Conservation (phyloP, 768 basidiomycete species). For the Dictyophora rubrovolvata region DNA sequence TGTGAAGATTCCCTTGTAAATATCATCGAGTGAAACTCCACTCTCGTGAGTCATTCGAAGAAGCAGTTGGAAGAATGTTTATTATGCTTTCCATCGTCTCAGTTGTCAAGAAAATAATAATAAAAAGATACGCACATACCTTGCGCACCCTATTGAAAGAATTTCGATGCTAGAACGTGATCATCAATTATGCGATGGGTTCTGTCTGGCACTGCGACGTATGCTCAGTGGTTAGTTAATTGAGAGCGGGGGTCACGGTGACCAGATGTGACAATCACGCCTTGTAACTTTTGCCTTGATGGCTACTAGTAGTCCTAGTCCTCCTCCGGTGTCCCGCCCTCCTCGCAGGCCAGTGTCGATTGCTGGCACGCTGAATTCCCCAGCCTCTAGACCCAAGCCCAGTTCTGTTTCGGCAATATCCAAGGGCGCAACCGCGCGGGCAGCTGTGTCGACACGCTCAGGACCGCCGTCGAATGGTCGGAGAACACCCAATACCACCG, state of each 20-base stretch:
- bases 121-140: background rate
- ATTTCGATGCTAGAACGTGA: background rate
- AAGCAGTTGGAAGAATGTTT: background rate
- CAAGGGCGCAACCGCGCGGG: slow-evolving; percentile 52
- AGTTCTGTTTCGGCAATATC: slow-evolving; percentile 32
- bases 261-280: background rate
- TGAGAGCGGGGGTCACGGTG: background rate
- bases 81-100: background rate
- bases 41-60: background rate
- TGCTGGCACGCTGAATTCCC: background rate
- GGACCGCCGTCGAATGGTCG: slow-evolving; percentile 31
- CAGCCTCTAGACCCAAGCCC: slow-evolving; percentile 5
- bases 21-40: background rate
- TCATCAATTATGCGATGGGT: background rate
- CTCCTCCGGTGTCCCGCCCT: slow-evolving; percentile 1
- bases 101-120: background rate
- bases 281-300: slow-evolving; percentile 1
- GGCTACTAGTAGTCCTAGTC: slow-evolving; percentile 2
- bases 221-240: background rate
- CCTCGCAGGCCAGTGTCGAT: background rate
- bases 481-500: slow-evolving; percentile 33
- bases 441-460: slow-evolving; percentile 49
- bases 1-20: slow-evolving; percentile 3
- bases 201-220: background rate
- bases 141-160: background rate